Percentiles rank a stretch among this genome's conserved stretches.
These are phyloP conservation scores for Pittosporum tobira DNA, from an alignment of 129 eudicot species.

Conservation along the genomic window DNA sequence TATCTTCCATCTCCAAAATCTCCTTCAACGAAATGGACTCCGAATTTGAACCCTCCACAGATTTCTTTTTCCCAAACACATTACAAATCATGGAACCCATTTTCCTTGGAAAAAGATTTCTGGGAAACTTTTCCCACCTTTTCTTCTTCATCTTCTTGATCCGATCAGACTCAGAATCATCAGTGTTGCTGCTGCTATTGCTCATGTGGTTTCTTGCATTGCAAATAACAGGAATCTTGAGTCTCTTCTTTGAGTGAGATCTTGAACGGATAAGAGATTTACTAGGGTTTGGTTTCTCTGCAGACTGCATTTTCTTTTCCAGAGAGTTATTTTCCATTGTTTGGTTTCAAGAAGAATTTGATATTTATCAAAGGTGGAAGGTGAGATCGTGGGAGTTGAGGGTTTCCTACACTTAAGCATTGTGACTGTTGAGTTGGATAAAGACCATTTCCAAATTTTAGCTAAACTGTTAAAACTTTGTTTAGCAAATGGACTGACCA, in stretches of 20 bases:
- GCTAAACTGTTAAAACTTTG: no score
- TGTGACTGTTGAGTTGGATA: not conserved
- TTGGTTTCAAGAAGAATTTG: not conserved
- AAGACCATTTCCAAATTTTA: no score
- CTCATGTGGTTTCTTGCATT: not conserved
- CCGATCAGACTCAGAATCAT: not conserved
- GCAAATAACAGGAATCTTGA: not conserved
- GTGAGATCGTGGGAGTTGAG: not conserved
- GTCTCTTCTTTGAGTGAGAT: not conserved
- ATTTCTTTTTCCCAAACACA: slow-evolving; percentile 1
- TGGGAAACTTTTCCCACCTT: not conserved
- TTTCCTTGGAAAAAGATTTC: not conserved
- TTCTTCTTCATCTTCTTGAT: slow-evolving; percentile 2
- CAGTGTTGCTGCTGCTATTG: not conserved
- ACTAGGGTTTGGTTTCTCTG: not conserved
- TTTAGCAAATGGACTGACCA: no score
- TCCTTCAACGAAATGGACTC: not conserved
- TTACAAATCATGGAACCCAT: not conserved
- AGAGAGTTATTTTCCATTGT: not conserved
- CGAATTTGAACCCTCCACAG: not conserved
- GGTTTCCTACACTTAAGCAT: not conserved
- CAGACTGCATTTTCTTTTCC: not conserved
- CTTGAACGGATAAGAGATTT: not conserved
- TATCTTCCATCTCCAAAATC: not conserved
- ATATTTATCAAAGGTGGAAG: not conserved